phyloP scores from a whole-genome alignment of 2,329 filamentous ascomycete species.

The Fusarium xyrophilum region DNA sequence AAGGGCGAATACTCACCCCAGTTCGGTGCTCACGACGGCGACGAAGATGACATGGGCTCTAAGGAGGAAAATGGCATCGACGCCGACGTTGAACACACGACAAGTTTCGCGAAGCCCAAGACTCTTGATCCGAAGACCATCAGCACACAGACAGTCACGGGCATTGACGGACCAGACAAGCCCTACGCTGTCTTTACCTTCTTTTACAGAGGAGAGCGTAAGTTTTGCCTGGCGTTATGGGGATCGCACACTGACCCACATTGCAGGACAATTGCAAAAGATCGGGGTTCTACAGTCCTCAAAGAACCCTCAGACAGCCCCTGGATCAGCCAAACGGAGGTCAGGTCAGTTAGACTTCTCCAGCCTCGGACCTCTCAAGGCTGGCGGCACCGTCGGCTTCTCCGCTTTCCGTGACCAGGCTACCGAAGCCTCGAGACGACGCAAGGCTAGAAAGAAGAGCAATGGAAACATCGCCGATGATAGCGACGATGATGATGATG shows the following conservation, averaged over 20 bases:
- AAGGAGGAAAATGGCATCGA: constrained; percentile 68
- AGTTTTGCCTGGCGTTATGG: constrained; percentile 50
- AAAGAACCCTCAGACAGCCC: constrained; percentile 69
- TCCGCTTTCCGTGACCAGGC: constrained; percentile 81
- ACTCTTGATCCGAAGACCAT: constrained; percentile 95
- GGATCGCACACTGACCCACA: constrained; percentile 37
- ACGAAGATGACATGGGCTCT: constrained; percentile 67
- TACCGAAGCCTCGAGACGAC: constrained; percentile 61
- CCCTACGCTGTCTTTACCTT: constrained; percentile 98
- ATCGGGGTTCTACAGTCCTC: constrained; percentile 83
- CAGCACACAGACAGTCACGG: constrained; percentile 98
- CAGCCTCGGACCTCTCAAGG: constrained; percentile 81
- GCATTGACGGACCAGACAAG: constrained; percentile 93
- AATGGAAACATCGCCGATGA: constrained; percentile 74
- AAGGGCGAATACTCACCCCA: constrained; percentile 97
- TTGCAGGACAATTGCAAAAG: constrained; percentile 87
- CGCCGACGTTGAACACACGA: constrained; percentile 92
- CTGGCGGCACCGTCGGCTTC: constrained; percentile 88
- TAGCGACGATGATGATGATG: constrained; percentile 78
- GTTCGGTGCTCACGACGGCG: constrained; percentile 95
- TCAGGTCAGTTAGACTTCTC: constrained; percentile 87
- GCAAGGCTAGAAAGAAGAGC: constrained; percentile 66
- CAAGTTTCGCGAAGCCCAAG: constrained; percentile 96
- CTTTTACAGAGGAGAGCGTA: constrained; percentile 94
- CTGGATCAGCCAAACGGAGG: constrained; percentile 73